These are phyloP conservation scores for Croton setiger DNA, from an alignment of 441 rosid genomes.

Conservation along the genomic window DNA sequence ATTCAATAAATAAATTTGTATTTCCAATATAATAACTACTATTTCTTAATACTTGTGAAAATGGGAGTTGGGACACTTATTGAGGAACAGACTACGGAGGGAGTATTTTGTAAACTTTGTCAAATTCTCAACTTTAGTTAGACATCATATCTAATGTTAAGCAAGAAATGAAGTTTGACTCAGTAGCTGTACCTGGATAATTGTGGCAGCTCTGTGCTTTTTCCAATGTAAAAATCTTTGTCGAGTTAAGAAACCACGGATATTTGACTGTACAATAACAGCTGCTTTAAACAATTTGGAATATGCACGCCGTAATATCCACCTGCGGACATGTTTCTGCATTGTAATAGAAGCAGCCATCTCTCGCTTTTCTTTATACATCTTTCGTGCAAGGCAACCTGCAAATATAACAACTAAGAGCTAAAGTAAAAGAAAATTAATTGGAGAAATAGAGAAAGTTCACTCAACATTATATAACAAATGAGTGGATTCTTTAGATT, in stretches of 20 bases:
- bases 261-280: constrained; percentile 55
- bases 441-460: constrained; percentile 8
- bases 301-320: constrained; percentile 55
- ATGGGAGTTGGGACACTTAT: no score
- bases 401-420: constrained; percentile 26
- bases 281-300: constrained; percentile 49
- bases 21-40: no score
- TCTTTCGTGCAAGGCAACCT: constrained; percentile 79
- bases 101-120: not conserved
- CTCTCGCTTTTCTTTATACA: constrained; percentile 54
- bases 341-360: constrained; percentile 69
- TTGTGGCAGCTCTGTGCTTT: constrained; percentile 61
- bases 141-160: not conserved
- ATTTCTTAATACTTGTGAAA: no score
- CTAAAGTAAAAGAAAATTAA: constrained; percentile 25
- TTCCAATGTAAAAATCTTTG: constrained; percentile 47
- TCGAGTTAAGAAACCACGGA: constrained; percentile 66
- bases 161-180: not conserved
- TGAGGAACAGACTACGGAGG: no score
- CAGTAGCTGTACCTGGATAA: constrained; percentile 61
- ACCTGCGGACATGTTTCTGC: constrained; percentile 64
- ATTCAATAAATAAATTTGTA: no score
- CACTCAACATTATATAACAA: not conserved
- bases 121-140: not conserved
- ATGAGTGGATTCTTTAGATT: not conserved